Evolutionary conservation across 2,329 filamentous ascomycete species (phyloP), one percentile per base, ranked within the genome.

Genomic region (Sordariomycetes sp.): DNA sequence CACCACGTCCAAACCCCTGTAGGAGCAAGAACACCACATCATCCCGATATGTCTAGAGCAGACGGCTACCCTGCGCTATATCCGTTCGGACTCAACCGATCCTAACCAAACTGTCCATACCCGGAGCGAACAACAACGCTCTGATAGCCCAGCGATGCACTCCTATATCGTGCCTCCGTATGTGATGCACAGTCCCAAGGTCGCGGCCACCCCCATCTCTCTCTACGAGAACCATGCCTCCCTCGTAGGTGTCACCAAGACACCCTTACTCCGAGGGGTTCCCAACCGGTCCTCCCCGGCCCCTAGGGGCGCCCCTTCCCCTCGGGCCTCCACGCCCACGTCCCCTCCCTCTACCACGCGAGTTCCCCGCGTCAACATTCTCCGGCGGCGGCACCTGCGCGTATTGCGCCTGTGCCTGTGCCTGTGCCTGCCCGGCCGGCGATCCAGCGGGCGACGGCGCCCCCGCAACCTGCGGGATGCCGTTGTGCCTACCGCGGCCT

Each of bases 331-430:
- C 71, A 25, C 71, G 67, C 14, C 71, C 70, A 58, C 73, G 70
- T 10, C 73, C 71, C 35, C 72, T 71, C 4, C 73, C 71, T 46
- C 71, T 66, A 35, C 74, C 70, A 32, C 51, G 32, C 14, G 22
- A n/a, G 34, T 22, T 54, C 16, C 72, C 72, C 24, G 72, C 65
- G 61, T 86, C 78, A 14, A 88, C 70, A 51, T 68, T 78, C 1
- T 79, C 69, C 1, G 86, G 86, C 24, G 86, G 86, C 34, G 83
- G 82, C 8, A 86, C 80, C 18, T 78, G 78, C 59, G 76, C 77
- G 64, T 82, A 86, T 37, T 59, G 60, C 8, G 53, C 10, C 56
- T 43, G 20, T n/a, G n/a, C n/a, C n/a, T n/a, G n/a, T n/a, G n/a
- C n/a, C n/a, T n/a, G 60, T 8, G 53, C 10, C 56, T 43, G 20